A percentile compares a stretch with the other conserved stretches of the same genome.
Evolutionary conservation across 2,329 filamentous ascomycete genomes (phyloP).

Genomic region (Aspergillus uvarum): DNA sequence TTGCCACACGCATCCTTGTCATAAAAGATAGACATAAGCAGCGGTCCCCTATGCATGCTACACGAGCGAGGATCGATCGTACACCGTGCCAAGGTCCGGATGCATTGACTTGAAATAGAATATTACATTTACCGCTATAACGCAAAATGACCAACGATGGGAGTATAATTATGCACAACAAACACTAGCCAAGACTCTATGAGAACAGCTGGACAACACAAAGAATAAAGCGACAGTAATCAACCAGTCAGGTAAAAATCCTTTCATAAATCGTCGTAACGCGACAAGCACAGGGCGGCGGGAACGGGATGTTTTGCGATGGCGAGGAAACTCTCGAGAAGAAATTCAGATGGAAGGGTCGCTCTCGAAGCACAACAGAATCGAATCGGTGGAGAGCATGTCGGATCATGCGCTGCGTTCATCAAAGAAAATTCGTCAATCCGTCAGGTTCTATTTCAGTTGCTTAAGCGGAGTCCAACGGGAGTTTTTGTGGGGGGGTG

Average conservation of each 20-base stretch:
- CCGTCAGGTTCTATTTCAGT: neutral
- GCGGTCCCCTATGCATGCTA: neutral
- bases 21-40: neutral
- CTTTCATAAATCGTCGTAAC: neutral
- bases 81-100: neutral
- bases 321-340: neutral
- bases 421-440: neutral
- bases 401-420: neutral
- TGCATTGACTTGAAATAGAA: neutral
- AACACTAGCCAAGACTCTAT: neutral
- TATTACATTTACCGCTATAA: neutral
- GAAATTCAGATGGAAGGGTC: neutral
- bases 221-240: neutral
- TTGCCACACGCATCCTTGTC: neutral
- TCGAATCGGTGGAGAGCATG: neutral
- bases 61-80: neutral
- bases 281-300: neutral
- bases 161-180: neutral
- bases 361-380: neutral
- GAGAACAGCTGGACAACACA: neutral
- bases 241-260: neutral
- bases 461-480: neutral
- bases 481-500: neutral
- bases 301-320: neutral
- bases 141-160: neutral